These are phyloP conservation scores for Eucalyptus polyanthemos DNA, from an alignment of 345 rosid genomes.

Conservation along the genomic window DNA sequence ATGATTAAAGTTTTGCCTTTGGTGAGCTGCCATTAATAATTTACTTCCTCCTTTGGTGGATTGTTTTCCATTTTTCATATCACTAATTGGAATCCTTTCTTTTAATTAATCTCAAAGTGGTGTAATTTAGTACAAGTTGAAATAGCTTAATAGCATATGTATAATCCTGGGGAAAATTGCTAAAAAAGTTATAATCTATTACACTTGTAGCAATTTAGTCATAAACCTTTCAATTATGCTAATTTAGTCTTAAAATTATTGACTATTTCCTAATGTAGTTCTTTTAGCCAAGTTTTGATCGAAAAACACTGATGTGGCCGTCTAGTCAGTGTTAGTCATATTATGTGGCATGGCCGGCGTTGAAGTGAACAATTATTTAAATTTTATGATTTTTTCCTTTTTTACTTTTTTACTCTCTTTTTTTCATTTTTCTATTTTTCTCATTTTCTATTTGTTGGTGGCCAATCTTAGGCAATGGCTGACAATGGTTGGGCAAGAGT, in stretches of 20 bases:
- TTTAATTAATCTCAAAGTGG: not conserved
- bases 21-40: not conserved
- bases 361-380: too few species aligned
- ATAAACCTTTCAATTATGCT: too few species aligned
- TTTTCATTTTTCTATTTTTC: too few species aligned
- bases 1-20: not conserved
- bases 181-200: too few species aligned
- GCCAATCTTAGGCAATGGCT: too few species aligned
- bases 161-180: not conserved
- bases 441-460: too few species aligned
- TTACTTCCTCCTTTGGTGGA: not conserved
- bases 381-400: too few species aligned
- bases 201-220: too few species aligned
- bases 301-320: accelerated
- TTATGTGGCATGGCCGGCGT: accelerated
- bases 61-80: not conserved
- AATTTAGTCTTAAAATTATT: too few species aligned
- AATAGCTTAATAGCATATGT: not conserved
- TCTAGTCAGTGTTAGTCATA: too few species aligned
- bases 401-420: accelerated
- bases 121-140: not conserved
- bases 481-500: not conserved
- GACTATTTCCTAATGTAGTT: too few species aligned
- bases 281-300: accelerated
- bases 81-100: not conserved